Evolutionary conservation across 169 alveolate species (phyloP).

Genomic region (Plasmodium knowlesi): DNA sequence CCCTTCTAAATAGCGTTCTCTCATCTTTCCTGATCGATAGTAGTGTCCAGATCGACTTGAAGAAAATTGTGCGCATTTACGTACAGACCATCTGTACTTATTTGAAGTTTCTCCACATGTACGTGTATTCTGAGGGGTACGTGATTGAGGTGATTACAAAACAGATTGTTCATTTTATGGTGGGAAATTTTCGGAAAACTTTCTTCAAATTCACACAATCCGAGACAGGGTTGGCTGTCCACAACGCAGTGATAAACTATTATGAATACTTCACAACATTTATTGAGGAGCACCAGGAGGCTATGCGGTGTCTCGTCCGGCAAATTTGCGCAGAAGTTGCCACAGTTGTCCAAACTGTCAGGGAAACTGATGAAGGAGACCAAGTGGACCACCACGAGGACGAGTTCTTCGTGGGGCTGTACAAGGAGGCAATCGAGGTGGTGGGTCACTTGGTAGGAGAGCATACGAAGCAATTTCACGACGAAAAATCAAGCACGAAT

Average conservation of each 20-base stretch:
- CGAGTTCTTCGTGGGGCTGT: neutral
- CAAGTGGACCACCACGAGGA: neutral
- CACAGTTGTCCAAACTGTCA: too few relatives aligned
- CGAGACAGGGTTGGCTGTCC: neutral
- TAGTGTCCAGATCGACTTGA: neutral
- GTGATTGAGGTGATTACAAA: neutral
- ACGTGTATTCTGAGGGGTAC: neutral
- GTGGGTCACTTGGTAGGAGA: conserved; percentile 2
- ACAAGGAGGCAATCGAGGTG: conserved; percentile 27
- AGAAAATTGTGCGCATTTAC: neutral
- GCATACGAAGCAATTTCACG: neutral
- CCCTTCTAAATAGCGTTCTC: conserved; percentile 22
- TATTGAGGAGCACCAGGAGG: conserved; percentile 45
- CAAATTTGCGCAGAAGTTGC: neutral
- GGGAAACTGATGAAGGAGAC: neutral
- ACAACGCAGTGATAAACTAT: conserved; percentile 40
- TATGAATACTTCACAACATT: conserved; percentile 51
- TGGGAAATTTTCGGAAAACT: conserved; percentile 17
- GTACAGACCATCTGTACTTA: neutral
- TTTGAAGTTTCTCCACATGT: neutral
- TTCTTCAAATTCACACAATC: conserved; percentile 44
- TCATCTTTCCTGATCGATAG: conserved; percentile 7
- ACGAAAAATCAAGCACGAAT: neutral
- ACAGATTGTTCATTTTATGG: conserved; percentile 10
- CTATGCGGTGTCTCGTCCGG: neutral